Evolutionary conservation across 2,329 filamentous ascomycete genomes (phyloP), one percentile per base, ranked within the genome.

Genomic region (Fusarium sp.): DNA sequence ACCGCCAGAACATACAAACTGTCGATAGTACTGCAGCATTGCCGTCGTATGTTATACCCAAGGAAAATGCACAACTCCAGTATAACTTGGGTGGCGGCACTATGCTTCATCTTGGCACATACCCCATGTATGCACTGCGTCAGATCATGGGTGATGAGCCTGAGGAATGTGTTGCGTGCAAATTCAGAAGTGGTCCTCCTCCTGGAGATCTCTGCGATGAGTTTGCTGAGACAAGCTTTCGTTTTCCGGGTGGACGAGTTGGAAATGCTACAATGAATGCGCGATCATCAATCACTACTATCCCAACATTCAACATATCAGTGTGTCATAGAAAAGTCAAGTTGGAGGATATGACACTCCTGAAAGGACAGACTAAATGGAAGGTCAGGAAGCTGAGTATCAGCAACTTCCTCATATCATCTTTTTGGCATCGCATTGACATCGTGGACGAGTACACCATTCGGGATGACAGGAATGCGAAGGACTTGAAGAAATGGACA

Each of bases 91-190:
- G 41, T 0, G 51, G 51, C 7, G 60, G 60, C 1, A 58, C 24
- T 6, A 58, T 63, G 9, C 51, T 63, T 14, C 41, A 63, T n/a
- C 41, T 63, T 7, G 51, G 60, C 8, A 63, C 60, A 26, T 63
- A 58, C 18, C 26, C 60, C 1, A 12, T 63, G 22, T 47, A 42
- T 26, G 33, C 51, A 10, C 15, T 63, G 5, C 51, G 60, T 7
- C 51, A 63, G 17, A 39, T 47, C 22, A 63, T 58, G 41, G 51
- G 33, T 6, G 17, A 20, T 1, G 60, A 63, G 33, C 51, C 60
- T 6, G 41, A 58, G 7, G 26, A 63, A 13, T 58, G 51, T 20
- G 39, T 26, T 1, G 18, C 22, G 4, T 63, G 60, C 26, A 26
- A 39, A 8, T 5, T 17, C 1, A 47, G 6, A 14, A 47, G 7